These are phyloP conservation scores for Colletotrichum sp. DNA, from an alignment of 2,329 filamentous ascomycete genomes.

Conservation along the genomic window DNA sequence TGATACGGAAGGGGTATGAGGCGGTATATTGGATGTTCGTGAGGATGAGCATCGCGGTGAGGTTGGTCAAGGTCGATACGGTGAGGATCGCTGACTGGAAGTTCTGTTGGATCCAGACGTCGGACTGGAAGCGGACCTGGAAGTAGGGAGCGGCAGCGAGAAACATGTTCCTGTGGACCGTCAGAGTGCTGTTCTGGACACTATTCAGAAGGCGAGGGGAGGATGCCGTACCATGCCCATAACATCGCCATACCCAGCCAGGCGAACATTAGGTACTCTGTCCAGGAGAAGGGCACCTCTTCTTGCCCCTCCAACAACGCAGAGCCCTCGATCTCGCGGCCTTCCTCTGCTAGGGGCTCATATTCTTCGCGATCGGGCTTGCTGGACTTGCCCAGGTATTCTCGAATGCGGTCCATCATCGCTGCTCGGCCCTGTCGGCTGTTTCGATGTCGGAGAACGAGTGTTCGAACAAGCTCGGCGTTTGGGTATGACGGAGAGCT, in stretches of 20 bases:
- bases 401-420: conserved; percentile 20
- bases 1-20: conserved; percentile 88
- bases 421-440: neutral
- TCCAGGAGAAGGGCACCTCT: conserved; percentile 74
- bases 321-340: conserved; percentile 30
- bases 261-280: conserved; percentile 86
- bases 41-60: conserved; percentile 77
- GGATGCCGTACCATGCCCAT: conserved; percentile 82
- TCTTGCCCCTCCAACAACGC: conserved; percentile 34
- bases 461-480: neutral
- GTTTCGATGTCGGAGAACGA: neutral
- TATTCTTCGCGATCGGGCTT: conserved; percentile 22
- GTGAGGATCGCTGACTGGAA: conserved; percentile 92
- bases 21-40: conserved; percentile 81
- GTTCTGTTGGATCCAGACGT: conserved; percentile 75
- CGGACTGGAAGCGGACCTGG: conserved; percentile 76
- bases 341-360: conserved; percentile 31
- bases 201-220: neutral
- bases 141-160: conserved; percentile 95
- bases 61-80: conserved; percentile 84
- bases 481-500: neutral
- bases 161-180: conserved; percentile 86
- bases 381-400: conserved; percentile 4
- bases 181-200: neutral
- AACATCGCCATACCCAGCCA: conserved; percentile 92